These are phyloP conservation scores for Epichloe sylvatica DNA, from an alignment of 2,329 filamentous ascomycete species.

Conservation along the genomic window DNA sequence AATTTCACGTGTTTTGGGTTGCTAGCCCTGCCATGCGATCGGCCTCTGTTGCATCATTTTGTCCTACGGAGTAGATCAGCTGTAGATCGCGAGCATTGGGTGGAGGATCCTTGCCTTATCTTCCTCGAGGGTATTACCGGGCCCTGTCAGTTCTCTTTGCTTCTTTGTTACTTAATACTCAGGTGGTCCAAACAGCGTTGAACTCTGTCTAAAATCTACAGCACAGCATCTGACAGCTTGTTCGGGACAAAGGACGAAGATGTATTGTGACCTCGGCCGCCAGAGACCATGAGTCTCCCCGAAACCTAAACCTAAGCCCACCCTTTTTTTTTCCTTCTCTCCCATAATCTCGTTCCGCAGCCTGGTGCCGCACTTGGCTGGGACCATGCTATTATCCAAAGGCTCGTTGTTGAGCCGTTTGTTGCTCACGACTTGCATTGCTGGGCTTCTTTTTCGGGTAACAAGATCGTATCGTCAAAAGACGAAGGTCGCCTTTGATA, in stretches of 20 bases:
- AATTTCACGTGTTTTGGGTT: constrained; percentile 7
- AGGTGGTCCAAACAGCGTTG: constrained; percentile 2
- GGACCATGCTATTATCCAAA: constrained; percentile 15
- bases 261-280: neutral
- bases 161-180: neutral
- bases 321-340: neutral
- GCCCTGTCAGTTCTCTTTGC: neutral
- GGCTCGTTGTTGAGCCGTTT: constrained; percentile 13
- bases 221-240: constrained; percentile 4
- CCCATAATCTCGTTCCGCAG: neutral
- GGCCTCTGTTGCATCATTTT: neutral
- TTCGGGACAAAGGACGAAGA: neutral
- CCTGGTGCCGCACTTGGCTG: constrained; percentile 4
- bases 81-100: neutral
- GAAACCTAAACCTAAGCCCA: neutral
- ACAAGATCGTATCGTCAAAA: constrained; percentile 8
- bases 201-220: neutral
- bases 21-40: neutral
- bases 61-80: neutral
- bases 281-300: neutral
- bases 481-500: constrained; percentile 1
- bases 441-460: constrained; percentile 13
- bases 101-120: neutral
- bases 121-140: neutral
- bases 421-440: constrained; percentile 13